Evolutionary conservation across 2,329 filamentous ascomycete species (phyloP).

Genomic region (Xylaria sp.): DNA sequence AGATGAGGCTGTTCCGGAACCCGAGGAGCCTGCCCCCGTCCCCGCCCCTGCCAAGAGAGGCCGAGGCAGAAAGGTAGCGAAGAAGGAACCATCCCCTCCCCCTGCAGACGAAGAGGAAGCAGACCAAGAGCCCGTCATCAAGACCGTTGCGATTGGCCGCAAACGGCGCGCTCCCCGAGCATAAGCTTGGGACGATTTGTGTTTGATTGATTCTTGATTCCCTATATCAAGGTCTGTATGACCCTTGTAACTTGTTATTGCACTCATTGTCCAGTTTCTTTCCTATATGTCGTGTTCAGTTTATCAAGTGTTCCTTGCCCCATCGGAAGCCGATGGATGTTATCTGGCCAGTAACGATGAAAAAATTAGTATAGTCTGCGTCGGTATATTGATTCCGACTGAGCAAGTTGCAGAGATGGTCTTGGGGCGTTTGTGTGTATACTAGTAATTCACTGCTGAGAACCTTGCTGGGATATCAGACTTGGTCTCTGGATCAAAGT

Average conservation of each 20-base stretch:
- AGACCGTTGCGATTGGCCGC: conserved; percentile 41
- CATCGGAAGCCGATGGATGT: not conserved
- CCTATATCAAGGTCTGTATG: not conserved
- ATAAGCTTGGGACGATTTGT: conserved; percentile 9
- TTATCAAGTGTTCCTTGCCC: not conserved
- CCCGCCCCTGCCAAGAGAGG: conserved; percentile 47
- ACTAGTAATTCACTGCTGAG: conserved; percentile 18
- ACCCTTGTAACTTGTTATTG: conserved; percentile 5
- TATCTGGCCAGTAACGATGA: conserved; percentile 7
- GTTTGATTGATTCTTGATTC: conserved; percentile 5
- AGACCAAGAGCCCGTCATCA: conserved; percentile 46
- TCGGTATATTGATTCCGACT: not conserved
- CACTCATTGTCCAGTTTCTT: conserved; percentile 6
- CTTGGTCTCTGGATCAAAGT: not conserved
- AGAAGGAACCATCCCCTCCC: conserved; percentile 38
- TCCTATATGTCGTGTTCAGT: conserved; percentile 19
- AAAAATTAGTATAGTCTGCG: conserved; percentile 9
- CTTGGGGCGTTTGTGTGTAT: conserved; percentile 17
- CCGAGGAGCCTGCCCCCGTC: conserved; percentile 36
- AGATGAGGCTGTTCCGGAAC: conserved; percentile 42
- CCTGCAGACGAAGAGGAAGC: conserved; percentile 40
- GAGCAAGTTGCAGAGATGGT: conserved; percentile 7
- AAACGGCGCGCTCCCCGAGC: conserved; percentile 30
- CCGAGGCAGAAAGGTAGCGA: conserved; percentile 41
- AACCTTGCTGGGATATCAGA: conserved; percentile 13